Evolutionary conservation across 129 eudicot species (phyloP).

Genomic region (Escallonia rubra): DNA sequence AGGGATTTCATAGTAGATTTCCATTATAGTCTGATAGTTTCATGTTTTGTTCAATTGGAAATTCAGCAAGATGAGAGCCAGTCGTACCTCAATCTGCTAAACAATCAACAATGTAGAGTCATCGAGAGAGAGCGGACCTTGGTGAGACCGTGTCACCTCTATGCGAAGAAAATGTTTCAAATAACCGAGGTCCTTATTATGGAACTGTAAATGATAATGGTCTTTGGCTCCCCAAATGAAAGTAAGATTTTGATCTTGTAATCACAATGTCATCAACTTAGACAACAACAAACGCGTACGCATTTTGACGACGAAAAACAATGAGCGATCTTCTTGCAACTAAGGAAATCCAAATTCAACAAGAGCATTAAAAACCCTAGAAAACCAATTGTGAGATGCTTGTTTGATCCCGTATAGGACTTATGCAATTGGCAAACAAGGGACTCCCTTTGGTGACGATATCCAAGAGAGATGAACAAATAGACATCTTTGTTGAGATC

Average conservation of each 20-base stretch:
- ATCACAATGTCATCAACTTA: conserved; percentile 7
- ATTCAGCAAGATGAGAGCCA: background rate
- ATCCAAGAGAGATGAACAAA: conserved; percentile 1
- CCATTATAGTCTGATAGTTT: background rate
- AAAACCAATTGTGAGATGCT: background rate
- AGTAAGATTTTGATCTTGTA: background rate
- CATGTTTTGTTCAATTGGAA: background rate
- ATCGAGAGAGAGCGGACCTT: background rate
- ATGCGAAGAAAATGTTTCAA: conserved; percentile 14
- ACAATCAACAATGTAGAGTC: background rate
- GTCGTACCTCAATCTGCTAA: background rate
- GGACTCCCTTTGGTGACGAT: no score
- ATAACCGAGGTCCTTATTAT: conserved; percentile 14
- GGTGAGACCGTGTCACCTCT: background rate
- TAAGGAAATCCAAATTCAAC: background rate
- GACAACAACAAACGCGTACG: background rate
- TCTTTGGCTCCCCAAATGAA: background rate
- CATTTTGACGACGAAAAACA: background rate
- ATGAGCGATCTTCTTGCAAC: background rate
- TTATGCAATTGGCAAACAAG: background rate
- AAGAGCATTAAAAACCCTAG: background rate
- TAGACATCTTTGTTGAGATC: background rate
- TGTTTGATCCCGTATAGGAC: conserved; percentile 8
- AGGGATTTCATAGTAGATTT: background rate
- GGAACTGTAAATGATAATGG: background rate